Base-by-base conservation (phyloP, 2,329 filamentous ascomycete species). In the Xylaria digitata region DNA sequence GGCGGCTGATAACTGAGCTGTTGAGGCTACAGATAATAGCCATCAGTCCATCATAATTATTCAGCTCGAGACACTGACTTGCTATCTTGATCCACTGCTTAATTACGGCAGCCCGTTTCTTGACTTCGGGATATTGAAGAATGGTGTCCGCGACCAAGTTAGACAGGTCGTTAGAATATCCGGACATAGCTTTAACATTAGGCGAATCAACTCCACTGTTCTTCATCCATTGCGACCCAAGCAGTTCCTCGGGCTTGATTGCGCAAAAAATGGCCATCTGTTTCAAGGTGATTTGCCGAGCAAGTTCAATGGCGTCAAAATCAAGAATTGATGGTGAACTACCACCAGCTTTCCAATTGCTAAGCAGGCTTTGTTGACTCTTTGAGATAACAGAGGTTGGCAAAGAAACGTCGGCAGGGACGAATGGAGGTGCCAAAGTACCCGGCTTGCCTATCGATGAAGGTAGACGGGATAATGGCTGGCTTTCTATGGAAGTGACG, bases 31-130 rank as follows among this genome's bases (percentile, higher is more conserved):
- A 97, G 75, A 97, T 93, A 73, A 99, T 97, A 7, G 96, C 94
- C 94, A 98, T 97, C 11, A 99, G 82, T 0, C 93, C 93, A 76
- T 99, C 95, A 74, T 97, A 99, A 81, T 99, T 99, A 82, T 96
- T 91, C 30, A 98, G 86, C 75, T 96, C 92, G 5, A 96, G 83
- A 71, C 93, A 97, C 74, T 92, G 92, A 73, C 91, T 87, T 0
- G 93, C 93, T 72, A 98, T 90, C 84, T 98, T 99, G 78, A 97
- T 92, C 96, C 96, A 99, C 74, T 98, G 94, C 82, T 99, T 98
- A 82, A 99, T 96, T 59, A 94, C 88, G 1, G 87, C 82, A 0
- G 96, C 95, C 30, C 96, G 89, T 82, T 95, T 97, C 86, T 98
- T 98, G 30, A 91, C 89, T 77, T 98, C 96, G n/a, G 92, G 87